Evolutionary conservation across 2,329 filamentous ascomycete species (phyloP).

Genomic region (Colletotrichum caudatum): DNA sequence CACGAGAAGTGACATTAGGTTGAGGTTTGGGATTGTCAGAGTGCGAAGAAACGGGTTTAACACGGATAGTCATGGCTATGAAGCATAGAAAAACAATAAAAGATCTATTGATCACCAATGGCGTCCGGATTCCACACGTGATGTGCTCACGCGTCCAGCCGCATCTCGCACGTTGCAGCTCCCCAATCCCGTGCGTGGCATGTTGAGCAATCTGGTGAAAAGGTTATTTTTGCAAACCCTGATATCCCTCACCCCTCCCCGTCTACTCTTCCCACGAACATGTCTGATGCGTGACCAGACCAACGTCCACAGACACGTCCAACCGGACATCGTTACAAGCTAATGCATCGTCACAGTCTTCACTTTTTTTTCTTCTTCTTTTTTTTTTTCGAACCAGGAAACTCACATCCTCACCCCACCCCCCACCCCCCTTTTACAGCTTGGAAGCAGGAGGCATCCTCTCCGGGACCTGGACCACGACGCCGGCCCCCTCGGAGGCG

Average conservation of each 20-base stretch:
- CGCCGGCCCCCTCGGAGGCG: slow-evolving; percentile 55
- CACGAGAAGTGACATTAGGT: background rate
- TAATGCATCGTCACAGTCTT: background rate
- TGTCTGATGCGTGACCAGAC: background rate
- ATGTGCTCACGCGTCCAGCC: background rate
- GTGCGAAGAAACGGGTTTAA: background rate
- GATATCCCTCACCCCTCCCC: background rate
- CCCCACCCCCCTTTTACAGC: slow-evolving; percentile 21
- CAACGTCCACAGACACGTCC: background rate
- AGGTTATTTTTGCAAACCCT: slow-evolving; percentile 3
- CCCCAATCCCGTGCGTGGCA: too few species aligned
- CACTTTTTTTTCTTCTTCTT: background rate
- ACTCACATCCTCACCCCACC: background rate
- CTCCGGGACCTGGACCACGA: slow-evolving; percentile 51
- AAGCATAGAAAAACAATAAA: slow-evolving; percentile 21
- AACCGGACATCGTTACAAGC: background rate
- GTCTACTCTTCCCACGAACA: too few species aligned
- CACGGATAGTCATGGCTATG: background rate
- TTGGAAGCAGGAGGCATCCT: slow-evolving; percentile 33
- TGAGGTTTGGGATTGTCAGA: slow-evolving; percentile 10
- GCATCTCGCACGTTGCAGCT: too few species aligned
- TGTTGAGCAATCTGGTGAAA: slow-evolving; percentile 2
- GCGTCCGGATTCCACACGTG: background rate
- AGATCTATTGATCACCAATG: slow-evolving; percentile 32
- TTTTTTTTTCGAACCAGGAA: background rate